Percentiles rank a stretch among this genome's conserved stretches.
Evolutionary conservation across 2,329 filamentous ascomycete species (phyloP).

Genomic region (Pseudopithomyces chartarum): DNA sequence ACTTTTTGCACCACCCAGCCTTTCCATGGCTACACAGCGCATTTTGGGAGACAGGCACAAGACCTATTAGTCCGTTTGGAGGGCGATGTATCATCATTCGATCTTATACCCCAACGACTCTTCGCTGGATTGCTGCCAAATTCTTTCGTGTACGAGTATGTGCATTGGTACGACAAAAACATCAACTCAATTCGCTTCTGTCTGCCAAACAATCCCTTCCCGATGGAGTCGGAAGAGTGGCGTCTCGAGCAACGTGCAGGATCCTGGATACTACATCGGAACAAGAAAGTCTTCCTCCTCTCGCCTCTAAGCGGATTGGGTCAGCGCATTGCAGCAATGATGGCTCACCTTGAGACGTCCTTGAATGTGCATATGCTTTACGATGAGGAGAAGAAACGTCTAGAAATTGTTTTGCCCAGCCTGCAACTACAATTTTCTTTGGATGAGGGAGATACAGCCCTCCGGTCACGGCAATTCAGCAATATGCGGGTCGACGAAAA

Average conservation of each 20-base stretch:
- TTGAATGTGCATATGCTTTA: too few relatives aligned
- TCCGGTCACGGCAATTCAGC: constrained; percentile 31
- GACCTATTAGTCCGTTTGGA: constrained; percentile 31
- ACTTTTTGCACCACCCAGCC: constrained; percentile 44
- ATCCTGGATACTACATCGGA: too few relatives aligned
- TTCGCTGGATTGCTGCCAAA: constrained; percentile 41
- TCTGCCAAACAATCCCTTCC: constrained; percentile 7
- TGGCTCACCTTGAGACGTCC: too few relatives aligned
- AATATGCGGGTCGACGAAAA: constrained; percentile 30
- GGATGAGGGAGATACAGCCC: not conserved
- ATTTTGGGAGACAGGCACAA: constrained; percentile 39
- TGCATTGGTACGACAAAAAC: constrained; percentile 32
- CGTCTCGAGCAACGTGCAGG: too few relatives aligned
- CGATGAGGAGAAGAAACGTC: too few relatives aligned
- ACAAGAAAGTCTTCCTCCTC: too few relatives aligned
- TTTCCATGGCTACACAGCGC: constrained; percentile 30
- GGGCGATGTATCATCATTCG: constrained; percentile 8
- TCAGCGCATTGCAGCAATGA: too few relatives aligned
- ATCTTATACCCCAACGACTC: constrained; percentile 40
- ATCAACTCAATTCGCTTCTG: constrained; percentile 9
- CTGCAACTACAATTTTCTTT: constrained; percentile 20
- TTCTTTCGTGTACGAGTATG: constrained; percentile 21
- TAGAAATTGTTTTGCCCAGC: constrained; percentile 25
- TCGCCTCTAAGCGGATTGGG: too few relatives aligned
- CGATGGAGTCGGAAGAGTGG: too few relatives aligned